Conservation (phyloP, 768 basidiomycete species). For the Suillus luteus region DNA sequence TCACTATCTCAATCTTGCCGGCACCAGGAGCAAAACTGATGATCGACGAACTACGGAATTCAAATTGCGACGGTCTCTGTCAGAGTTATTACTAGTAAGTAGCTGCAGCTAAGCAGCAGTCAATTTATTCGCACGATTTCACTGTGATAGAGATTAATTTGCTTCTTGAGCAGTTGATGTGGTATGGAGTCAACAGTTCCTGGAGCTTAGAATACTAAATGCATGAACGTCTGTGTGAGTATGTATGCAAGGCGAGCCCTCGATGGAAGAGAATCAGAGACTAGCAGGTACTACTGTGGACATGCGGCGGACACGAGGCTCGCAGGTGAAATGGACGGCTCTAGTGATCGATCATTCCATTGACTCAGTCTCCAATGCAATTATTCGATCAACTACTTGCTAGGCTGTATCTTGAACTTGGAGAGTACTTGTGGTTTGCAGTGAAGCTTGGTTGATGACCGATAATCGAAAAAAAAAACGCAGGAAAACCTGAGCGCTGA, state of each 20-base stretch:
- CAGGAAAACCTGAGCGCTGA: background rate
- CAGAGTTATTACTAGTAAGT: background rate
- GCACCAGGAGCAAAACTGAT: background rate
- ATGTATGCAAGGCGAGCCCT: background rate
- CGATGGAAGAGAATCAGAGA: background rate
- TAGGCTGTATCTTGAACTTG: background rate
- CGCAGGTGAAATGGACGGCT: background rate
- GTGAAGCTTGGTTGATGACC: too few species aligned
- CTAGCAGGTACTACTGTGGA: conserved; percentile 3
- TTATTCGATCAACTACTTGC: background rate
- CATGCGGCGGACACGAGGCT: conserved; percentile 3
- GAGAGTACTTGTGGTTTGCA: background rate
- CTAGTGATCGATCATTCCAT: background rate
- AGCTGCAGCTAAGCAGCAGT: background rate
- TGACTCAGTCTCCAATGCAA: background rate
- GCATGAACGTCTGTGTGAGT: background rate
- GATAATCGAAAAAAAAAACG: too few species aligned
- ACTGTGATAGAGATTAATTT: background rate
- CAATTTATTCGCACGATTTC: background rate
- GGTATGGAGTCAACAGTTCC: background rate
- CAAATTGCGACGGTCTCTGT: background rate
- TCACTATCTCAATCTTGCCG: background rate
- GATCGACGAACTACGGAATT: background rate
- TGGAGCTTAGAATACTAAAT: background rate
- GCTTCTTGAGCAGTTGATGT: background rate